Conservation (phyloP, 495 filamentous ascomycete species). For the Penicillium ucsense region DNA sequence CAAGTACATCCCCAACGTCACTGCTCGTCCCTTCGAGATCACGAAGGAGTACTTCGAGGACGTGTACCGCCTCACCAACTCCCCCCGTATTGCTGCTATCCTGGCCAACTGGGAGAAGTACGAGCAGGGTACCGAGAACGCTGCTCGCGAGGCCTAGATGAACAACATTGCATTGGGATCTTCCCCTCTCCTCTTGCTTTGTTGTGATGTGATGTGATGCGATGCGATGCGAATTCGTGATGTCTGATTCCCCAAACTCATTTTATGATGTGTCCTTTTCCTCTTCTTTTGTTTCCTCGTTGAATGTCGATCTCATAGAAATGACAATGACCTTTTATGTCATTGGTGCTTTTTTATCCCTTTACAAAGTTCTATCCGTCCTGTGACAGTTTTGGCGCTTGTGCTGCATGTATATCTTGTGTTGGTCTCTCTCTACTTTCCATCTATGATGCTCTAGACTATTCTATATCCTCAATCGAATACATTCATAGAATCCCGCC, state of each 20-base stretch:
- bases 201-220: constrained; percentile 1
- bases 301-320: constrained; percentile 6
- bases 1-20: constrained; percentile 99
- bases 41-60: constrained; percentile 99
- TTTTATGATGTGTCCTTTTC: constrained; percentile 10
- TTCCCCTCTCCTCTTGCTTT: constrained; percentile 4
- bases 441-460: too few relatives aligned
- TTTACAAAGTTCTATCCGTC: too few relatives aligned
- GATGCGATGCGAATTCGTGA: neutral
- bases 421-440: too few relatives aligned
- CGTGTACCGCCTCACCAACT: constrained; percentile 87
- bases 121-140: constrained; percentile 36
- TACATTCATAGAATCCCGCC: too few relatives aligned
- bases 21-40: constrained; percentile 86
- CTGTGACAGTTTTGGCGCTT: too few relatives aligned
- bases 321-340: neutral
- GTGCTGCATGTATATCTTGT: too few relatives aligned
- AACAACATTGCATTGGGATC: neutral
- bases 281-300: constrained; percentile 5
- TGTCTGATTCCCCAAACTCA: constrained; percentile 9
- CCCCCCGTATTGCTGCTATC: constrained; percentile 80
- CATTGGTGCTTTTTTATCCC: too few relatives aligned
- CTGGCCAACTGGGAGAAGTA: constrained; percentile 76
- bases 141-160: constrained; percentile 6
- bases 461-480: too few relatives aligned